These are phyloP conservation scores for Hordeum pubiflorum DNA, from an alignment of 202 grass and related monocot genomes.

Conservation along the genomic window DNA sequence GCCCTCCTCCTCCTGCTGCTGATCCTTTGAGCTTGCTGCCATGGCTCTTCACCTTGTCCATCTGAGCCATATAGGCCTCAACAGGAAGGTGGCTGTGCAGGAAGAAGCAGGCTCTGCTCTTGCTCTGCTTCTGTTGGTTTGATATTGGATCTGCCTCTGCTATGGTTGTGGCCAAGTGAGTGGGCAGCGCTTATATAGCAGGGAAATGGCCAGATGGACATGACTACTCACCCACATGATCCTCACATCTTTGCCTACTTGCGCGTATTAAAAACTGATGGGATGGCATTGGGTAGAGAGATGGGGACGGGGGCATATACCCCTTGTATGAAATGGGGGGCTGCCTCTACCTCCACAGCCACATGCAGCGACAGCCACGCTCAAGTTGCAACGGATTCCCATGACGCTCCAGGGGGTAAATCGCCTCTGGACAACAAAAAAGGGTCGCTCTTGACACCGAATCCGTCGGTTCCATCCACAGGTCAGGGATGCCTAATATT, in stretches of 20 bases:
- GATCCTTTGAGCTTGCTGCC: constrained; percentile 13
- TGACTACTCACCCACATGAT: neutral
- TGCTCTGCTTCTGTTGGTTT: neutral
- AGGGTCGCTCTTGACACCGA: constrained; percentile 21
- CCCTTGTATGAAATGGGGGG: constrained; percentile 27
- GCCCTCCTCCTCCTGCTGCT: neutral
- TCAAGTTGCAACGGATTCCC: constrained; percentile 23
- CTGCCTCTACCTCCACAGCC: neutral
- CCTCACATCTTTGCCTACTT: constrained; percentile 4
- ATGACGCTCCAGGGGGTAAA: neutral
- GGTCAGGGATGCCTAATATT: neutral
- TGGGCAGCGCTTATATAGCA: constrained; percentile 30
- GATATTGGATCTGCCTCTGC: constrained; percentile 7
- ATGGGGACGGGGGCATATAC: constrained; percentile 12
- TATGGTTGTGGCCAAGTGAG: constrained; percentile 25
- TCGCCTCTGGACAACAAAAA: neutral
- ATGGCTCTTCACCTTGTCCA: constrained; percentile 22
- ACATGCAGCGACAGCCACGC: constrained; percentile 16
- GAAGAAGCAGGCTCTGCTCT: neutral
- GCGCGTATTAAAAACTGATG: constrained; percentile 14
- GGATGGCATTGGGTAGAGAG: neutral
- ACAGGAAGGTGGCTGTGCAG: neutral
- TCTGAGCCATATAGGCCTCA: neutral
- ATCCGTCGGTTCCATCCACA: neutral
- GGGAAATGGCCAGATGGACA: neutral